Base-by-base conservation (phyloP, 73 alveolate species). In the Paramecium biaurelia region DNA sequence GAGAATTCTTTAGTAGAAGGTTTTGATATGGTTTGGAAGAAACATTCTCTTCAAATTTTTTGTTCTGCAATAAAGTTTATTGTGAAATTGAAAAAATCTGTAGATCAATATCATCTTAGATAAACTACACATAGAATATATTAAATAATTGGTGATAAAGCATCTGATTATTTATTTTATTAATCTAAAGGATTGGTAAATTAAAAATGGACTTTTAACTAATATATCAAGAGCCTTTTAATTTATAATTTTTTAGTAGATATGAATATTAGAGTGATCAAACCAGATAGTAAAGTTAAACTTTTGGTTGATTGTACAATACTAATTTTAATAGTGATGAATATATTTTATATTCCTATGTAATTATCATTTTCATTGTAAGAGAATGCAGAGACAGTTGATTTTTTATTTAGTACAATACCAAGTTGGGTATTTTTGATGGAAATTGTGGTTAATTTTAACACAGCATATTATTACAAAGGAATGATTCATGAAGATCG, bases 401-500 rank as follows among this genome's bases (percentile, higher is more conserved):
- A 70, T 35, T 70, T 70, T 37, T 70, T 70, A 26, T 70, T 70
- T 70, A 70, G 57, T 18, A 37, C 86, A 34, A 20, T 70, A 12
- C 86, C 86, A 32, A 70, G 86, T 70, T 70, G 86, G 86, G 86
- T 70, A 32, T 70, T 70, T 32, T 70, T 70, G 18, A 34, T 70
- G 53, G 86, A 70, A 35, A 70, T 70, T 0, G 57, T 70, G 0
- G 59, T 70, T 0, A 70, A 70, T 34, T 70, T 70, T 9, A 70
- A 70, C 11, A 70, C 86, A 35, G 86, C 86, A 14, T 70, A 34
- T 23, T 70, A 70, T 70, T 70, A 70, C 4, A 70, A 37, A 70
- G 86, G 86, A 35, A 70, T 70, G 86, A 70, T 70, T 70, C 86
- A 70, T n/a, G 86, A 70, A 20, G 43, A 37, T 70, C 37, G 86